A percentile compares a stretch with the other conserved stretches of the same genome.
Conservation (phyloP, 176 grass and related monocot genomes). For the Otatea glauca region DNA sequence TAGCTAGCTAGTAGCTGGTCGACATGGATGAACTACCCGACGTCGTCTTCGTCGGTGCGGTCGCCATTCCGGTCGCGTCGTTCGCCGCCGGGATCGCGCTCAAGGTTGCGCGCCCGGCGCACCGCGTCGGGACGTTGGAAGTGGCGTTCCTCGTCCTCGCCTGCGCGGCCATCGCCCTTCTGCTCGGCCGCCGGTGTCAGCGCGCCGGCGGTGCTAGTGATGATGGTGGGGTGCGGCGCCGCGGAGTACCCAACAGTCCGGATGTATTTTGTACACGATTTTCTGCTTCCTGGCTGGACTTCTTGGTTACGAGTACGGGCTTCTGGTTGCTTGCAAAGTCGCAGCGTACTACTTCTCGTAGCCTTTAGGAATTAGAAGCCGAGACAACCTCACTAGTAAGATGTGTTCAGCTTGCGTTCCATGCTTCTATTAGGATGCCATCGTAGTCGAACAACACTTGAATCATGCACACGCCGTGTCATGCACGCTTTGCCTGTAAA, state of each 20-base stretch:
- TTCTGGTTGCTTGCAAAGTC: neutral
- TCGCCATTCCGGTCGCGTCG: neutral
- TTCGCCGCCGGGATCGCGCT: neutral
- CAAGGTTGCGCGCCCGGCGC: neutral
- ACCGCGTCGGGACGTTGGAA: neutral
- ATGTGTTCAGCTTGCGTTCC: too few relatives aligned
- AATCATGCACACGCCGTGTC: too few relatives aligned
- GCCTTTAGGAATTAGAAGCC: too few relatives aligned
- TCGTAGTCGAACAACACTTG: too few relatives aligned
- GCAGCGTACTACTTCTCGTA: too few relatives aligned
- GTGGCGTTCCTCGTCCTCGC: neutral
- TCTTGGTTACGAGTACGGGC: neutral
- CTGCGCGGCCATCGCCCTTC: neutral
- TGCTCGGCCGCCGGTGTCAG: neutral
- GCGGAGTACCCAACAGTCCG: neutral
- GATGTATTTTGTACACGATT: neutral
- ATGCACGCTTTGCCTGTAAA: too few relatives aligned
- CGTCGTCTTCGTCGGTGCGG: neutral
- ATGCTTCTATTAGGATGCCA: too few relatives aligned
- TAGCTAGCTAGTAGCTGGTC: neutral
- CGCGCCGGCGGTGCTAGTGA: too few relatives aligned
- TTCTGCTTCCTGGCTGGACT: neutral
- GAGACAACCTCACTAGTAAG: too few relatives aligned
- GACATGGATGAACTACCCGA: neutral
- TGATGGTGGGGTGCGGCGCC: neutral